Percentiles rank a stretch among this genome's conserved stretches.
phyloP scores from a whole-genome alignment of 2,329 filamentous ascomycete species.

The Fusarium continuum region DNA sequence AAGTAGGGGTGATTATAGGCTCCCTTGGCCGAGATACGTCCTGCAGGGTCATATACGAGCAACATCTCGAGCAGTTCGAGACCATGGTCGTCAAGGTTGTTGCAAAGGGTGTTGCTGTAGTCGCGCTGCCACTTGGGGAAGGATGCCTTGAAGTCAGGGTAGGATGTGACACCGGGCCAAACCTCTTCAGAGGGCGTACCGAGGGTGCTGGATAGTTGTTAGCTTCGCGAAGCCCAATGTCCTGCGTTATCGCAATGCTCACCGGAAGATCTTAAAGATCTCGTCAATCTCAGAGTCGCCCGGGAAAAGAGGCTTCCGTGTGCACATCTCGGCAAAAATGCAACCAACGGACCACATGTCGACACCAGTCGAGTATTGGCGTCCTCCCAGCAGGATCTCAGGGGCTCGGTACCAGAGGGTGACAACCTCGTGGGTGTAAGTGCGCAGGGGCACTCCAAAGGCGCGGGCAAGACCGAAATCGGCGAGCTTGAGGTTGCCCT shows the following conservation, averaged over 20 bases:
- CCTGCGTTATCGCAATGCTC: constrained; percentile 42
- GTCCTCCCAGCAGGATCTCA: constrained; percentile 88
- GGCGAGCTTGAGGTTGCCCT: constrained; percentile 89
- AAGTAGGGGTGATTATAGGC: constrained; percentile 89
- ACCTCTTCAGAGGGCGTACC: constrained; percentile 83
- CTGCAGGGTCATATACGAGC: constrained; percentile 87
- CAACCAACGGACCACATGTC: constrained; percentile 97
- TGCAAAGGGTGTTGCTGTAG: constrained; percentile 70
- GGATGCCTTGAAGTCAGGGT: constrained; percentile 90
- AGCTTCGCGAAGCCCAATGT: neutral
- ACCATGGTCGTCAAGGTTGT: constrained; percentile 75
- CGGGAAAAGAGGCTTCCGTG: constrained; percentile 89
- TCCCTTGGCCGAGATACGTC: constrained; percentile 88
- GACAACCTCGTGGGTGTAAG: constrained; percentile 95
- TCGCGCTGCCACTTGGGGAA: constrained; percentile 92
- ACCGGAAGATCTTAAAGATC: constrained; percentile 74
- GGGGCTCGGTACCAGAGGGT: constrained; percentile 93
- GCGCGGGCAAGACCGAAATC: constrained; percentile 91
- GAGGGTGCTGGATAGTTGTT: constrained; percentile 63
- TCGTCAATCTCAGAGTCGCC: constrained; percentile 76
- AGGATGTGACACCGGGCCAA: constrained; percentile 94
- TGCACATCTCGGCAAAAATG: constrained; percentile 98
- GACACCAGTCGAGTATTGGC: constrained; percentile 92
- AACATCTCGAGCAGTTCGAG: constrained; percentile 74
- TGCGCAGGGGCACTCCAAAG: constrained; percentile 89